Percentiles rank a stretch among this genome's conserved stretches.
Conservation (phyloP, 495 filamentous ascomycete genomes). For the Neurospora sp. region DNA sequence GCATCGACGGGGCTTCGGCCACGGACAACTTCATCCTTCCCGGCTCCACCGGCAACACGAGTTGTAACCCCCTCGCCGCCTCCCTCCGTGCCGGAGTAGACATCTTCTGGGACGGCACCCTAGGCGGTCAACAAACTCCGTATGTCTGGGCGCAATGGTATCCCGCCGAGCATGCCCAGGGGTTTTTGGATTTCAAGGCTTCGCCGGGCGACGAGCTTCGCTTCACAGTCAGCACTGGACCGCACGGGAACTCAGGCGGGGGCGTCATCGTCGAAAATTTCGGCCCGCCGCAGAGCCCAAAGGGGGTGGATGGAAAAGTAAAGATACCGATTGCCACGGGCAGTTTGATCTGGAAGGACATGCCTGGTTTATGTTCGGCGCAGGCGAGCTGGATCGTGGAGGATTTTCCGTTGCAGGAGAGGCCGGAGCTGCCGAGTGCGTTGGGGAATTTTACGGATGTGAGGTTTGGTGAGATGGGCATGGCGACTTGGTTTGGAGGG, state of each 20-base stretch:
- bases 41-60: background rate
- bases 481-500: background rate
- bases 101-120: constrained; percentile 15
- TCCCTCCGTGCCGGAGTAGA: constrained; percentile 20
- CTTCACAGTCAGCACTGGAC: background rate
- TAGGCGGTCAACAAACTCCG: constrained; percentile 7
- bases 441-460: constrained; percentile 17
- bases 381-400: constrained; percentile 19
- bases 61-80: background rate
- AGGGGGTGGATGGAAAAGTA: background rate
- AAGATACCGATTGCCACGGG: background rate
- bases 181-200: constrained; percentile 10
- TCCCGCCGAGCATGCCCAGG: background rate
- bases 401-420: constrained; percentile 15
- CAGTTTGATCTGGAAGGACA: background rate
- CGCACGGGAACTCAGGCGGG: background rate
- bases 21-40: background rate
- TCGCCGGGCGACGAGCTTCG: constrained; percentile 11
- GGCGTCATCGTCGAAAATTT: constrained; percentile 14
- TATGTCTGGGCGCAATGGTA: constrained; percentile 17
- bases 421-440: constrained; percentile 13
- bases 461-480: constrained; percentile 6
- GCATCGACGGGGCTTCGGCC: constrained; percentile 11
- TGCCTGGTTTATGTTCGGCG: constrained; percentile 5
- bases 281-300: constrained; percentile 3